Percentiles rank a stretch among this genome's conserved stretches.
phyloP scores from a whole-genome alignment of 441 rosid species.

The Aleurites moluccanus region DNA sequence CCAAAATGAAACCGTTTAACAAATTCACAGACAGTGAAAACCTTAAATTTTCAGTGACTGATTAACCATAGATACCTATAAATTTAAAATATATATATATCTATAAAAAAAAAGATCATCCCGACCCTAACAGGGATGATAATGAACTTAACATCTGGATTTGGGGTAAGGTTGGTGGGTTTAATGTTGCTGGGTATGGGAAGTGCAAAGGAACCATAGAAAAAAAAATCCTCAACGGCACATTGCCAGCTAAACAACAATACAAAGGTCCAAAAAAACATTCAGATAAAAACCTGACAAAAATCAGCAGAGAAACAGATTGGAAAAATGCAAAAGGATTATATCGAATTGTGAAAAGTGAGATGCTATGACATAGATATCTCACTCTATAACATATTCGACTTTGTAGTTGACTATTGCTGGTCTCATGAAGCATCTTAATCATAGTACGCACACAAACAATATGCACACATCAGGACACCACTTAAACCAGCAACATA shows the following conservation, averaged over 20 bases:
- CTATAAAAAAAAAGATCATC: neutral
- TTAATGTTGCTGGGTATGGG: constrained; percentile 44
- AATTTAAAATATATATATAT: too few species aligned
- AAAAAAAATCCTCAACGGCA: constrained; percentile 30
- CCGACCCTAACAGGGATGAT: constrained; percentile 46
- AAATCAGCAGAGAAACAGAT: neutral
- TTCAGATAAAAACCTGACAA: neutral
- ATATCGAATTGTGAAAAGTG: neutral
- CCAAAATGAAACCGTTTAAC: neutral
- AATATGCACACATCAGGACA: constrained; percentile 15
- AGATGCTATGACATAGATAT: neutral
- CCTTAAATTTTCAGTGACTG: neutral
- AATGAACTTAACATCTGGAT: constrained; percentile 26
- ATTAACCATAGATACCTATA: neutral
- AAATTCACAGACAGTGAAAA: neutral
- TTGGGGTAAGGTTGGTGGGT: constrained; percentile 29
- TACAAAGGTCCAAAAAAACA: neutral
- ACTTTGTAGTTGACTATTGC: constrained; percentile 2
- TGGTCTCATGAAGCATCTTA: neutral
- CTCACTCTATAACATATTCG: too few species aligned
- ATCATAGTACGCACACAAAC: constrained; percentile 11
- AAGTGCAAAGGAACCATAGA: constrained; percentile 34
- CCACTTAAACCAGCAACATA: constrained; percentile 29
- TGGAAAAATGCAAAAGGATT: neutral
- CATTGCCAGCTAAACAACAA: constrained; percentile 43